Conservation (phyloP, 345 rosid species). For the Sapria himalayana region DNA sequence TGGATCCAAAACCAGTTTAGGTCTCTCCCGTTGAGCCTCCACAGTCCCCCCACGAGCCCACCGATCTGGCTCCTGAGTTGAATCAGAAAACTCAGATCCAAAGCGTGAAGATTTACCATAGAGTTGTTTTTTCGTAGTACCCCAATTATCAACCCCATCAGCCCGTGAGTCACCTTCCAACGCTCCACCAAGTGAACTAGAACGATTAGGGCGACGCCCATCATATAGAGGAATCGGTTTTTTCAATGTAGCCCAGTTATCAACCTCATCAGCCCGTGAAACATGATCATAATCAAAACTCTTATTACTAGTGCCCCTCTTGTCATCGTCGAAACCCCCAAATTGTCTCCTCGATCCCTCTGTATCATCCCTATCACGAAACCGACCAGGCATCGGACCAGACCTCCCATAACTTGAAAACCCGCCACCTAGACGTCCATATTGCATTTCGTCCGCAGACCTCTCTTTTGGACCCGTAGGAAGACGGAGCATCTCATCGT, state of each 20-base stretch:
- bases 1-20: slow-evolving; percentile 46
- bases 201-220: slow-evolving; percentile 37
- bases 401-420: slow-evolving; percentile 42
- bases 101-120: slow-evolving; percentile 35
- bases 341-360: slow-evolving; percentile 36
- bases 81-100: slow-evolving; percentile 42
- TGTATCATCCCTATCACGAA: slow-evolving; percentile 28
- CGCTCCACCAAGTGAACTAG: slow-evolving; percentile 30
- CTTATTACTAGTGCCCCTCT: slow-evolving; percentile 49
- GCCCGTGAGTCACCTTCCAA: slow-evolving; percentile 49
- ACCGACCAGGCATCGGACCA: slow-evolving; percentile 18
- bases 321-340: slow-evolving; percentile 73
- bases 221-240: slow-evolving; percentile 34
- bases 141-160: slow-evolving; percentile 73
- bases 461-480: slow-evolving; percentile 95
- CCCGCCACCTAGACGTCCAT: slow-evolving; percentile 66
- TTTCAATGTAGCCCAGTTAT: slow-evolving; percentile 70
- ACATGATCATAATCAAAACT: slow-evolving; percentile 59
- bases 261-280: slow-evolving; percentile 81
- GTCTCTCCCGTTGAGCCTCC: slow-evolving; percentile 37
- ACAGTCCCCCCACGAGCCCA: slow-evolving; percentile 41
- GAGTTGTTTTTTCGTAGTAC: slow-evolving; percentile 30
- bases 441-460: slow-evolving; percentile 69
- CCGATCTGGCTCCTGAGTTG: slow-evolving; percentile 39
- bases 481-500: slow-evolving; percentile 57